Evolutionary conservation across 1,284 basidiomycete species (phyloP), one percentile per base, ranked within the genome.

Genomic region (Prillingera fragicola): DNA sequence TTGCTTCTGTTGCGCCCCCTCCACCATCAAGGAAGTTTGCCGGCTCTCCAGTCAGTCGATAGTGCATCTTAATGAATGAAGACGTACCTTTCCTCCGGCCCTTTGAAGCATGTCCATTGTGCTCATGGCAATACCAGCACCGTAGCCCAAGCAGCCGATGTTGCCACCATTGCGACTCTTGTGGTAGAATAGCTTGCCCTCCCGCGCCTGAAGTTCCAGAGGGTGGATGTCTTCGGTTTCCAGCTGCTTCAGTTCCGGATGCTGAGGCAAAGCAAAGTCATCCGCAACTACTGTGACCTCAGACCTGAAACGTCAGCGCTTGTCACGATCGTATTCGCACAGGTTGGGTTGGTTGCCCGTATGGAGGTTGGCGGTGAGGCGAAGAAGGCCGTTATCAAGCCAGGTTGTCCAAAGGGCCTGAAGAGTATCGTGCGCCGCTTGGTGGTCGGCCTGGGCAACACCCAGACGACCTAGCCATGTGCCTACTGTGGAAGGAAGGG

Each of bases 11-110:
- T 4, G 57, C 57, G n/a, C 57, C 57, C n/a, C 57, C 57, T 27
- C 57, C 57, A 14, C 57, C 57, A 43, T 59, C 57, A 12, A 59
- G 55, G 41, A 59, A 59, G 48, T 59, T 59, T 22, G 57, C 48
- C 8, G 57, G 52, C 48, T 48, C 14, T 5, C 5, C 27, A 15
- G 18, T 7, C 12, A n/a, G n/a, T n/a, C n/a, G n/a, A n/a, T n/a
- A n/a, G n/a, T n/a, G n/a, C n/a, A n/a, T n/a, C n/a, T n/a, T n/a
- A n/a, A n/a, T n/a, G n/a, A 12, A 9, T 12, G 15, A n/a, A n/a
- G n/a, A 33, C 38, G 25, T 12, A 33, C 28, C 23, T 38, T 43
- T 5, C 56, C 56, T 2, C 56, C 56, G 2, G 39, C 52, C 2
- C 43, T 50, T 12, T 38, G 39, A n/a, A 59, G 44, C 9, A 43